These are phyloP conservation scores for Cladobotryum protrusum DNA, from an alignment of 2,329 filamentous ascomycete genomes.

Conservation along the genomic window DNA sequence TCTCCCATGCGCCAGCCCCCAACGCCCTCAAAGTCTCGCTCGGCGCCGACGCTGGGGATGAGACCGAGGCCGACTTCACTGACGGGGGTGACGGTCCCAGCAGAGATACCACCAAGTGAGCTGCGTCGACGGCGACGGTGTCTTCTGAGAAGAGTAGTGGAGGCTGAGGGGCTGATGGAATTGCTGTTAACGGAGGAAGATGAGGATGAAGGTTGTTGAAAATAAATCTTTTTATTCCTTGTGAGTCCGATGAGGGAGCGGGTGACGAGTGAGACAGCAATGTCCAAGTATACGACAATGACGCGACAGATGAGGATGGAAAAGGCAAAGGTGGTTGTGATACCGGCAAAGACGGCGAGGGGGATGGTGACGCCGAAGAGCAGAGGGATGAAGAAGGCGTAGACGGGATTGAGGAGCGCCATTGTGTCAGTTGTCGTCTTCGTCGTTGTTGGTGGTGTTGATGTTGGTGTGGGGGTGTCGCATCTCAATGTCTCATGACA, in stretches of 20 bases:
- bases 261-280: slow-evolving; percentile 51
- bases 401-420: slow-evolving; percentile 48
- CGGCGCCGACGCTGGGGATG: slow-evolving; percentile 42
- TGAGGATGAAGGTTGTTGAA: slow-evolving; percentile 17
- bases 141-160: slow-evolving; percentile 15
- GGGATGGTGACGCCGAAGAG: slow-evolving; percentile 57
- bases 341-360: slow-evolving; percentile 54
- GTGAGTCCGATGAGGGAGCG: slow-evolving; percentile 39
- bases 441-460: neutral
- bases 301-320: slow-evolving; percentile 55
- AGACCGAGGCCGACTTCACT: slow-evolving; percentile 35
- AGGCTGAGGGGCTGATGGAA: slow-evolving; percentile 11
- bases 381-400: slow-evolving; percentile 54
- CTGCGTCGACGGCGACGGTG: slow-evolving; percentile 31
- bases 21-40: slow-evolving; percentile 53
- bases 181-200: slow-evolving; percentile 15
- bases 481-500: slow-evolving; percentile 7
- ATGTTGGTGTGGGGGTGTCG: neutral
- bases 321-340: slow-evolving; percentile 58
- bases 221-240: slow-evolving; percentile 29
- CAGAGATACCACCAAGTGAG: slow-evolving; percentile 25
- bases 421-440: slow-evolving; percentile 25
- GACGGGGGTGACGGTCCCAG: slow-evolving; percentile 27
- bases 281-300: slow-evolving; percentile 56
- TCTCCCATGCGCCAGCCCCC: slow-evolving; percentile 49